These are phyloP conservation scores for Claviceps lovelessii DNA, from an alignment of 2,329 filamentous ascomycete species.

Conservation along the genomic window DNA sequence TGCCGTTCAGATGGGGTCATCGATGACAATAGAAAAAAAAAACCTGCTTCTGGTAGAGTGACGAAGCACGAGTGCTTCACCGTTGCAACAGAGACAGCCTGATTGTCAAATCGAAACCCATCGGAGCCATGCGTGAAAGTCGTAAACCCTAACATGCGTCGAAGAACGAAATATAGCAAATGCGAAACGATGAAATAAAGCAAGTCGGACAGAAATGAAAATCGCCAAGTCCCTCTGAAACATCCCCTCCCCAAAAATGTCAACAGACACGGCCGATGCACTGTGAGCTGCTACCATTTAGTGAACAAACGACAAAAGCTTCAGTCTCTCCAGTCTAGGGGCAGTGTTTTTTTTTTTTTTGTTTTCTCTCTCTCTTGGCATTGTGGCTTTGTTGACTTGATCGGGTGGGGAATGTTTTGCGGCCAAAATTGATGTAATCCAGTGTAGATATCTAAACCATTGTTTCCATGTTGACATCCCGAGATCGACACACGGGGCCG, in stretches of 20 bases:
- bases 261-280: background rate
- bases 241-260: background rate
- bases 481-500: background rate
- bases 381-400: background rate
- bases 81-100: slow-evolving; percentile 5
- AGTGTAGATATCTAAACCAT: background rate
- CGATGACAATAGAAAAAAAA: slow-evolving; percentile 6
- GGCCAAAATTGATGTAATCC: background rate
- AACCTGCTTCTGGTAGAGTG: slow-evolving; percentile 4
- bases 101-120: slow-evolving; percentile 11
- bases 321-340: background rate
- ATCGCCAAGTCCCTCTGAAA: slow-evolving; percentile 7
- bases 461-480: slow-evolving; percentile 5
- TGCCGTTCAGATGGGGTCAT: slow-evolving; percentile 23
- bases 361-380: background rate
- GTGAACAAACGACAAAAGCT: background rate
- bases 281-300: background rate
- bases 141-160: slow-evolving; percentile 20
- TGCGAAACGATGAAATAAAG: slow-evolving; percentile 16
- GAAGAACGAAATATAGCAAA: slow-evolving; percentile 30
- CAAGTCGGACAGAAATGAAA: slow-evolving; percentile 9
- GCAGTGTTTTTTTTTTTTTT: background rate
- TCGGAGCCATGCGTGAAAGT: slow-evolving; percentile 27
- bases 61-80: background rate
- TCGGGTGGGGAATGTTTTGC: background rate